Evolutionary conservation across 495 filamentous ascomycete species (phyloP), one percentile per base, ranked within the genome.

Genomic region (Aspergillus funiculosus): DNA sequence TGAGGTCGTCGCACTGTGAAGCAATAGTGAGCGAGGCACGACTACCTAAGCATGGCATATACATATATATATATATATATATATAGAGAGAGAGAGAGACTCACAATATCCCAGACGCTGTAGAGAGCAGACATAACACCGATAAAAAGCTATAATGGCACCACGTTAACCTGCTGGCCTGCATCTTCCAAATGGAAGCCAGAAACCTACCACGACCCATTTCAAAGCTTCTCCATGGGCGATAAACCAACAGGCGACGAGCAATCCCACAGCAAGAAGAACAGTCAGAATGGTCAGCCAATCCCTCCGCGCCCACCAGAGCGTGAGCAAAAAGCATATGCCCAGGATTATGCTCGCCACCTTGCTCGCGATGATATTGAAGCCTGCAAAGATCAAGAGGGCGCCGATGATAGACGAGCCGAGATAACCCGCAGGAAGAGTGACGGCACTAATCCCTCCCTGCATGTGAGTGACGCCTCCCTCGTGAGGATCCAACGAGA

Each of bases 81-180:
- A n/a, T 14, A 27, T 13, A 8, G 2, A 0, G 17, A 9, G 6
- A 4, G 2, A 10, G 22, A 30, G 14, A 24, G 31, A 66, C 80
- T 67, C 60, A 84, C 80, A 60, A 89, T 89, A 77, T 89, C 85
- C 85, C 85, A 89, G 20, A 85, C 85, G 51, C 80, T 85, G 56
- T 89, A 89, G 8, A 88, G 71, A 10, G 74, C 76, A 15, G 75
- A 80, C 85, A 89, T 89, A 39, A 89, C 84, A 11, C 84, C 86
- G 45, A 90, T 87, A 52, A 89, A 89, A 22, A 90, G 72, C 59
- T 73, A 38, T 9, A 13, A 6, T n/a, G n/a, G n/a, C n/a, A n/a
- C n/a, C n/a, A n/a, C n/a, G n/a, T n/a, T n/a, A n/a, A n/a, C n/a
- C n/a, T n/a, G n/a, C n/a, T n/a, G n/a, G n/a, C n/a, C n/a, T n/a